phyloP scores from a whole-genome alignment of 139 green algal genomes.

The Chloropicon primus region DNA sequence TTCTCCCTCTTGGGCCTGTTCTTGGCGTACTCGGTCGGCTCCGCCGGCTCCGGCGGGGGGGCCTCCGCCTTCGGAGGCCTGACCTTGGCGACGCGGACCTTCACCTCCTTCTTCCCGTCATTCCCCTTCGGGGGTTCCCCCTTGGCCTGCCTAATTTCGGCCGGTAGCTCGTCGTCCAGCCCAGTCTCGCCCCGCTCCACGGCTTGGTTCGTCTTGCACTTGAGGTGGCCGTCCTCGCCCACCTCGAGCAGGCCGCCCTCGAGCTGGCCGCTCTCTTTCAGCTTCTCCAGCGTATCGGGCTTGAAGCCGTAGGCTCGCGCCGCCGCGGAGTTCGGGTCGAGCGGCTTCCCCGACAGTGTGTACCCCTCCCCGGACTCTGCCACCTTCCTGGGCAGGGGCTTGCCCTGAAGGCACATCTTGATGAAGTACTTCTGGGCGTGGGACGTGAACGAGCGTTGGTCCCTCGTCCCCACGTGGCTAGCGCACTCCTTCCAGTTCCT shows the following conservation, averaged over 20 bases:
- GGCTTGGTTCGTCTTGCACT: not conserved
- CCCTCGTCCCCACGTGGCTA: conserved; percentile 39
- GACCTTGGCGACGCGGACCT: not conserved
- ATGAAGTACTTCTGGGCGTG: conserved; percentile 66
- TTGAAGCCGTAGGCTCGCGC: conserved; percentile 62
- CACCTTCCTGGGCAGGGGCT: conserved; percentile 44
- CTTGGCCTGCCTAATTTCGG: not conserved
- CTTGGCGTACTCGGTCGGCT: conserved; percentile 19
- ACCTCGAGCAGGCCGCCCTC: not conserved
- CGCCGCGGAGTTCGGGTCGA: conserved; percentile 55
- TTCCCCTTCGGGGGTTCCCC: not conserved
- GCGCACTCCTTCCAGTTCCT: conserved; percentile 48
- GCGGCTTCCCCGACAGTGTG: conserved; percentile 54
- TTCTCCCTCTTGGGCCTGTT: conserved; percentile 3
- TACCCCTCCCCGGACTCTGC: conserved; percentile 37
- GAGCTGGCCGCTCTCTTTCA: not conserved
- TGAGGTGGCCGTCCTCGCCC: not conserved
- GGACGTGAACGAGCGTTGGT: conserved; percentile 42
- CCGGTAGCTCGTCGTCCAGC: not conserved
- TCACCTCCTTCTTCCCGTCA: conserved; percentile 11
- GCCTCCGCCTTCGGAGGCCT: conserved; percentile 14
- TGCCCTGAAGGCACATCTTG: conserved; percentile 49
- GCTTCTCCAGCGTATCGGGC: conserved; percentile 28
- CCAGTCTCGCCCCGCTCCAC: too few relatives aligned
- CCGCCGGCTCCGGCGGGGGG: not conserved